A percentile compares a stretch with the other conserved stretches of the same genome.
These are phyloP conservation scores for Pseudocercospora fijiensis DNA, from an alignment of 2,329 filamentous ascomycete species.

Conservation along the genomic window DNA sequence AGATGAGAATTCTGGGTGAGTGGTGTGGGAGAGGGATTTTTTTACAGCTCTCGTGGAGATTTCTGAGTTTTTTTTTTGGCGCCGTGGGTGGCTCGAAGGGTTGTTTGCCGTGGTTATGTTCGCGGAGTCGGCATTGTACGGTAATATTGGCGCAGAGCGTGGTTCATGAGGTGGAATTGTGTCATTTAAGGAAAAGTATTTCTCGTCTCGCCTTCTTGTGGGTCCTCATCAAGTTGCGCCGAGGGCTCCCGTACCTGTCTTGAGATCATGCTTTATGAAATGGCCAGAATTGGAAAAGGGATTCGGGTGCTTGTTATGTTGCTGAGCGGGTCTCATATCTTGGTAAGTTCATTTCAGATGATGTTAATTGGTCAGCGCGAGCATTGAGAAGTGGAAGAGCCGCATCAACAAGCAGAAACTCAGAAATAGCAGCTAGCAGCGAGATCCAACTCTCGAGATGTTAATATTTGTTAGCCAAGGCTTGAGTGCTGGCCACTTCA, in stretches of 20 bases:
- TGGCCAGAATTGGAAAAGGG: not conserved
- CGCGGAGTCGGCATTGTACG: not conserved
- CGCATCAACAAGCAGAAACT: not conserved
- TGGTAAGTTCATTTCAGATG: not conserved
- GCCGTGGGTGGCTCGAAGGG: no score
- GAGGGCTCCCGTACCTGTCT: not conserved
- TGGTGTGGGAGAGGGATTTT: not conserved
- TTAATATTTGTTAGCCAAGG: not conserved
- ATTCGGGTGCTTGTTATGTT: not conserved
- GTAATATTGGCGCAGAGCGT: not conserved
- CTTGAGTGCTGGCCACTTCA: not conserved
- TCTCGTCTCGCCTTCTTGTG: not conserved
- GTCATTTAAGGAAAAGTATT: not conserved
- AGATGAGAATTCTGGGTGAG: not conserved
- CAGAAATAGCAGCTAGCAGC: not conserved
- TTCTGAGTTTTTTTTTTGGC: not conserved
- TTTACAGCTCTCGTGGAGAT: not conserved
- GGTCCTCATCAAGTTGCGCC: not conserved
- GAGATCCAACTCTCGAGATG: not conserved
- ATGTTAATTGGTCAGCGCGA: not conserved
- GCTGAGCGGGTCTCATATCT: not conserved
- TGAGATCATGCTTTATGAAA: not conserved
- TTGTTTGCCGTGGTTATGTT: not conserved
- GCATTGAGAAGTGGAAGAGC: not conserved
- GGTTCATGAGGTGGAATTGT: not conserved